These are phyloP conservation scores for Rhizopogon roseolus DNA, from an alignment of 768 basidiomycete genomes.

Conservation along the genomic window DNA sequence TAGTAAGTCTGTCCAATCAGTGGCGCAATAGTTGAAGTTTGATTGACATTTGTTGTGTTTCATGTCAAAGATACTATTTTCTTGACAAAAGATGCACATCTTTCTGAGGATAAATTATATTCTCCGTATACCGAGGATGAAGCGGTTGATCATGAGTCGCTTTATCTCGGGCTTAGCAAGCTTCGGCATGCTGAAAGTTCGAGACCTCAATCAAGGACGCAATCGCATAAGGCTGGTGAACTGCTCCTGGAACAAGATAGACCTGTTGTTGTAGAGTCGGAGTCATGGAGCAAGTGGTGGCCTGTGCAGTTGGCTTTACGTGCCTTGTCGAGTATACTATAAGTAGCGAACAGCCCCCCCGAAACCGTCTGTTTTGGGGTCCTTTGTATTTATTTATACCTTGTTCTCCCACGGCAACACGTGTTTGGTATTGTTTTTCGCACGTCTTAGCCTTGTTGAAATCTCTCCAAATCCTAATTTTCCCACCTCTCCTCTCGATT, in stretches of 20 bases:
- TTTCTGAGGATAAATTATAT: conserved; percentile 20
- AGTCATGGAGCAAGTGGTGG: not conserved
- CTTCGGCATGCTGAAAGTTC: conserved; percentile 30
- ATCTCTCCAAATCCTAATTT: conserved; percentile 26
- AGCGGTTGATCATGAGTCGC: conserved; percentile 32
- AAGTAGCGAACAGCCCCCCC: conserved; percentile 4
- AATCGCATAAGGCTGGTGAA: conserved; percentile 2
- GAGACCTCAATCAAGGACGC: conserved; percentile 9
- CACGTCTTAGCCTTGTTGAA: not conserved
- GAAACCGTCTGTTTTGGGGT: not conserved
- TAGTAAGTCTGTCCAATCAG: conserved; percentile 27
- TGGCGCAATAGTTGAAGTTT: conserved; percentile 3
- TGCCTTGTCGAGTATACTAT: conserved; percentile 2
- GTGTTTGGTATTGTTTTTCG: conserved; percentile 20
- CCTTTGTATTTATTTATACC: conserved; percentile 11
- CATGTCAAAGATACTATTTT: conserved; percentile 7
- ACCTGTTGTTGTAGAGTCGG: not conserved
- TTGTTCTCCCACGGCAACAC: conserved; percentile 25
- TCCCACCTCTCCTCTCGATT: conserved; percentile 41
- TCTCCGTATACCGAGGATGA: conserved; percentile 32
- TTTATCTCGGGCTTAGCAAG: conserved; percentile 27
- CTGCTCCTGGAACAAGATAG: not conserved
- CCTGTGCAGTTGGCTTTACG: not conserved
- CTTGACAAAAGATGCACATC: not conserved
- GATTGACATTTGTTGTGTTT: not conserved